Conservation (phyloP, 345 rosid genomes). For the Euphorbia tirucalli region DNA sequence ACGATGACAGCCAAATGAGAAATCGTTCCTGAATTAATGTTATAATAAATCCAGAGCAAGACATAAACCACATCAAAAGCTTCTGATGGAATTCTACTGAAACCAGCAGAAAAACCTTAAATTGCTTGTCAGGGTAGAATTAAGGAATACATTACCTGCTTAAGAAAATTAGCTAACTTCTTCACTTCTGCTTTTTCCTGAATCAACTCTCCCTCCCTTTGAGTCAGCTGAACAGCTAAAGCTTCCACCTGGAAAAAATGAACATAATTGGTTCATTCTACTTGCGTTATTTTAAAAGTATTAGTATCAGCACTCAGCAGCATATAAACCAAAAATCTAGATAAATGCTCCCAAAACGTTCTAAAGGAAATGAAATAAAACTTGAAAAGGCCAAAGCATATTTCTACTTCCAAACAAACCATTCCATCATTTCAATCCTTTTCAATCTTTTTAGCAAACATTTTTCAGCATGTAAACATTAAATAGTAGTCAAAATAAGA, state of each 20-base stretch:
- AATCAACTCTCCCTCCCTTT: conserved; percentile 93
- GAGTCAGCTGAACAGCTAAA: conserved; percentile 87
- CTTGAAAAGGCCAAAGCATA: background rate
- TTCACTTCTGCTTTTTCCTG: conserved; percentile 96
- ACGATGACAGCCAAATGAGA: background rate
- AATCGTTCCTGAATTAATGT: background rate
- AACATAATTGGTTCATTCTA: conserved; percentile 20
- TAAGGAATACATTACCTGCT: conserved; percentile 52
- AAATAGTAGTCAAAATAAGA: background rate
- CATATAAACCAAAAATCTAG: conserved; percentile 11
- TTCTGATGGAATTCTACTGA: background rate
- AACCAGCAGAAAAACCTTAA: background rate
- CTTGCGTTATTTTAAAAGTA: conserved; percentile 4
- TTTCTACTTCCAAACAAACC: background rate
- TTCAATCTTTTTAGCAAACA: background rate
- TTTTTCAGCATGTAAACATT: background rate
- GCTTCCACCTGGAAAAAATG: conserved; percentile 79
- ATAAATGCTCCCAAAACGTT: conserved; percentile 1
- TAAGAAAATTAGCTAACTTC: conserved; percentile 82
- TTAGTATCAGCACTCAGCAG: background rate
- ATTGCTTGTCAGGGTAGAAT: background rate
- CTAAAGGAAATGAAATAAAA: background rate
- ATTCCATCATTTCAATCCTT: background rate
- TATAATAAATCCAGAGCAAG: background rate
- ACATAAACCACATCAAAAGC: background rate